A percentile compares a stretch with the other conserved stretches of the same genome.
Conservation (phyloP, 768 basidiomycete genomes). For the Zangia roseola region DNA sequence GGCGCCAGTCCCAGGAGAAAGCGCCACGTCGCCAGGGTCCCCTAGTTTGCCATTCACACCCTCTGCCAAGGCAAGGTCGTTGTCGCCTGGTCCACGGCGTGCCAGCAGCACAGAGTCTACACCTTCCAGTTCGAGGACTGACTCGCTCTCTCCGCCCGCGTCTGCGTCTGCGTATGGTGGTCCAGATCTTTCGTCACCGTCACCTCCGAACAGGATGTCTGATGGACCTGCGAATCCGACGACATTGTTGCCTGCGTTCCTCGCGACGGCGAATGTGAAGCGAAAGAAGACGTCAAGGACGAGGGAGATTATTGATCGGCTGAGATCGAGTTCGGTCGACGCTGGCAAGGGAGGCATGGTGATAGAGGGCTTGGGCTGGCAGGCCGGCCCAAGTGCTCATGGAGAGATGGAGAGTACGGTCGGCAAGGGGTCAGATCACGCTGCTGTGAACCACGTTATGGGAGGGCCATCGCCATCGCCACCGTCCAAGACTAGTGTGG, state of each 20-base stretch:
- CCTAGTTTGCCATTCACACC: background rate
- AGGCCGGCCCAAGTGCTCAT: constrained; percentile 2
- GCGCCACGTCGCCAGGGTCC: background rate
- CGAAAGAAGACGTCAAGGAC: constrained; percentile 28
- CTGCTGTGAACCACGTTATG: background rate
- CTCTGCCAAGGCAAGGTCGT: constrained; percentile 14
- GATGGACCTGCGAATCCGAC: constrained; percentile 8
- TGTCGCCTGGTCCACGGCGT: constrained; percentile 13
- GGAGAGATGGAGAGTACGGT: constrained; percentile 8
- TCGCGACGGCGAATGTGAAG: constrained; percentile 18
- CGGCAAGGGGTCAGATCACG: constrained; percentile 4
- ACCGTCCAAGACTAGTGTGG: constrained; percentile 1
- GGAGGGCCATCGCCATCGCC: background rate
- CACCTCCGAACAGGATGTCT: background rate
- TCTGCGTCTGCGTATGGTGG: constrained; percentile 6
- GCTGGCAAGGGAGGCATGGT: constrained; percentile 12
- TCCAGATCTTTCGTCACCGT: constrained; percentile 9
- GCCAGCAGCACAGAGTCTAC: constrained; percentile 4
- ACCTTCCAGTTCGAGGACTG: constrained; percentile 6
- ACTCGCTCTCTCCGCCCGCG: constrained; percentile 10
- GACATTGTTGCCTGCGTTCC: constrained; percentile 24
- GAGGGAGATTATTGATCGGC: constrained; percentile 30
- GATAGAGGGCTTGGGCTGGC: constrained; percentile 15
- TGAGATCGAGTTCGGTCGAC: constrained; percentile 27
- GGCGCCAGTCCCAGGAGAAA: background rate